Base-by-base conservation (phyloP, 306 rosid genomes). In the Dryas alaskensis region DNA sequence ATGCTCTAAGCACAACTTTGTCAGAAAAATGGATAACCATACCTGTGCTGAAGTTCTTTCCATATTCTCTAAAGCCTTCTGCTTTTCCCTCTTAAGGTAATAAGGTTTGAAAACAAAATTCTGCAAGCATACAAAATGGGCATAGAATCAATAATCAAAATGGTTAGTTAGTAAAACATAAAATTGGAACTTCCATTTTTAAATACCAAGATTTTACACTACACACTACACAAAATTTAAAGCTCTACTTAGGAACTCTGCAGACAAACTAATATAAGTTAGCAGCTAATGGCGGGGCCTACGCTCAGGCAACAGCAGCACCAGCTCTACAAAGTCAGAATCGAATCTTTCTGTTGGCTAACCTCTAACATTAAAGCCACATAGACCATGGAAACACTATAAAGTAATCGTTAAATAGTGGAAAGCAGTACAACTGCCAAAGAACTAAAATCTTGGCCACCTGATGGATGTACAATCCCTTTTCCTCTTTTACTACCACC, bases 41-140 rank as follows among this genome's bases (percentile, higher is more conserved):
- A 91, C 98, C 97, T 87, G 89, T 45, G 82, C 51, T 75, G 89
- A 89, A 75, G 82, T 94, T 78, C 82, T 86, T 73, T 82, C 90
- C 61, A 84, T 86, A 73, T 83, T 89, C 88, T 89, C 96, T 50
- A 86, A 76, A 51, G 92, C 92, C 88, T 88, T 90, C 83, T 81
- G 89, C 84, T 87, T 90, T 75, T 86, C 92, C 84, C 95, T 89
- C 82, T 69, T 88, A 76, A 75, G 89, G 80, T 79, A 90, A 82
- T 84, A 94, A 45, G 96, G 99, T 82, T 92, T 94, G 67, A 90
- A 40, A 64, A 90, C 3, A 68, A 94, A 82, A 64, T 85, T 90
- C 99, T 94, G 93, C 84, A 81, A 74, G 73, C 78, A 75, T n/a
- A 79, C 69, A 67, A 22, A 76, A 51, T 48, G 40, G 65, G 62